Percentiles rank a stretch among this genome's conserved stretches.
phyloP scores from a whole-genome alignment of 495 filamentous ascomycete genomes.

The Penicillium paradoxum region DNA sequence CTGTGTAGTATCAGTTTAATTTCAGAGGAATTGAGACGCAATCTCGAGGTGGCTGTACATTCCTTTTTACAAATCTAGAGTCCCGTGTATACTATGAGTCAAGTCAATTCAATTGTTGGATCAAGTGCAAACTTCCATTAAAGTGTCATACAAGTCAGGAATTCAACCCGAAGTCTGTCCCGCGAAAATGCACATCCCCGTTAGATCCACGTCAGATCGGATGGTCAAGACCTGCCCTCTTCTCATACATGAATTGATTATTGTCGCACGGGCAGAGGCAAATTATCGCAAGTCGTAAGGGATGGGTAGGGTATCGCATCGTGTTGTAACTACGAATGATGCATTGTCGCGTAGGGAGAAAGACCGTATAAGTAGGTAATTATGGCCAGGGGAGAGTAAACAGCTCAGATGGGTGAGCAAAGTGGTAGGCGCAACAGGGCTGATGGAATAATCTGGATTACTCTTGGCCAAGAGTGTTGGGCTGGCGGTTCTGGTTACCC shows the following conservation, averaged over 20 bases:
- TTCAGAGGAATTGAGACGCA: too few relatives aligned
- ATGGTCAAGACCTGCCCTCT: conserved; percentile 7
- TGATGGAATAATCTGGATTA: not conserved
- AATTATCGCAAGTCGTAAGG: not conserved
- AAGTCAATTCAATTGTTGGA: too few relatives aligned
- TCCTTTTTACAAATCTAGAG: too few relatives aligned
- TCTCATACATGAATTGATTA: not conserved
- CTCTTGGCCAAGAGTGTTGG: conserved; percentile 6
- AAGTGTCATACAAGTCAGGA: not conserved
- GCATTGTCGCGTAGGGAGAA: conserved; percentile 11
- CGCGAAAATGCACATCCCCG: conserved; percentile 12
- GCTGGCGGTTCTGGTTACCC: conserved; percentile 36
- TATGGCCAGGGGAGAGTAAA: not conserved
- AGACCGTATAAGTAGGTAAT: not conserved
- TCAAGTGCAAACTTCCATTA: too few relatives aligned
- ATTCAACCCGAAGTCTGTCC: not conserved
- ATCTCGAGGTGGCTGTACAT: too few relatives aligned
- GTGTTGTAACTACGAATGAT: not conserved
- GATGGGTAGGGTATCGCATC: conserved; percentile 1
- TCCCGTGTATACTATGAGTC: too few relatives aligned
- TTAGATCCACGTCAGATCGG: conserved; percentile 17
- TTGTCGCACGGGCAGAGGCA: not conserved
- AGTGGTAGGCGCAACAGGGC: not conserved
- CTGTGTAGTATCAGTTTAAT: too few relatives aligned
- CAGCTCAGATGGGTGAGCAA: not conserved